Evolutionary conservation across 176 grass and related monocot species (phyloP), one percentile per base, ranked within the genome.

Genomic region (Paspalum vaginatum): DNA sequence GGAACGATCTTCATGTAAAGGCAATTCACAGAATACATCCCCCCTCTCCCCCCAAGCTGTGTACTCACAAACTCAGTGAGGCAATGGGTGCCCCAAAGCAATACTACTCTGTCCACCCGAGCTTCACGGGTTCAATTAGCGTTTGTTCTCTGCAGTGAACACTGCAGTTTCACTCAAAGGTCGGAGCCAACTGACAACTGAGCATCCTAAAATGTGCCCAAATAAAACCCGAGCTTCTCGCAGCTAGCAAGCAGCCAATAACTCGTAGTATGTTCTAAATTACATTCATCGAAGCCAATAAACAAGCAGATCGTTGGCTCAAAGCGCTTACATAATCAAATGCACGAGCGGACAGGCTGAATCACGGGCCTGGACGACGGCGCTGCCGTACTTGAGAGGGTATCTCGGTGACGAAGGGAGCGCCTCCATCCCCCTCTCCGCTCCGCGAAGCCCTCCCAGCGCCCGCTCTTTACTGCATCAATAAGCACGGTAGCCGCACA

Each of bases 381-480:
- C 65, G 43, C 58, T 82, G 45, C n/a, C 69, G 32, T 82, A 82
- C 80, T 82, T 82, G 69, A 57, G 80, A 82, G 80, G 80, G n/a
- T 82, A 68, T 68, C 80, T 82, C 55, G 69, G 69, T 55, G 80
- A 74, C 20, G 80, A 79, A 77, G 63, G 72, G 73, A 84, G 72
- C 24, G 32, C 69, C 80, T 82, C 80, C 80, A 82, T 82, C 79
- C 8, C 18, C 4, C 54, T 62, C 54, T 42, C 56, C 24, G 3
- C 57, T 32, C 32, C 32, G 32, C 32, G 57, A 60, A 60, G 60
- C 26, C 37, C 26, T 62, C 60, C 13, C 60, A 16, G 12, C n/a
- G n/a, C n/a, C n/a, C n/a, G n/a, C n/a, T 53, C 44, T 69, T n/a
- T 64, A 65, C 45, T 20, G 13, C 80, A 69, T 84, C 42, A 60